Conservation (phyloP, 768 basidiomycete genomes). For the Strobilomyces dryophilus region DNA sequence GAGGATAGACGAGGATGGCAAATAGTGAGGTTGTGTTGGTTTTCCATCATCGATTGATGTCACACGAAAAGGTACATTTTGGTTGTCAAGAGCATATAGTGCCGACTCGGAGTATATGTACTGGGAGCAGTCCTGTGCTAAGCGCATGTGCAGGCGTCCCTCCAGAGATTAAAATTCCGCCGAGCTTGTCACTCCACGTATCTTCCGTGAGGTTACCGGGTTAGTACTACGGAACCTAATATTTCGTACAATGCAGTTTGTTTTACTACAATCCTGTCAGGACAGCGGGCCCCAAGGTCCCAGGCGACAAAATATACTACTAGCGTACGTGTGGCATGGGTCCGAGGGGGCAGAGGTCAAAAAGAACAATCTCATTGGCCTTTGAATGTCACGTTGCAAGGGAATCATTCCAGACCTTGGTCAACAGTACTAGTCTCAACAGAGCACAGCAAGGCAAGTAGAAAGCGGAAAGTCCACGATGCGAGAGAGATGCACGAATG, state of each 20-base stretch:
- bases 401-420: background rate
- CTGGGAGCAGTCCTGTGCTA: background rate
- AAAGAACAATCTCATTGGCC: background rate
- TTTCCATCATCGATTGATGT: constrained; percentile 4
- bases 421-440: background rate
- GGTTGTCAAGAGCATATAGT: no score
- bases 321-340: background rate
- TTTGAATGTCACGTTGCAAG: background rate
- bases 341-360: background rate
- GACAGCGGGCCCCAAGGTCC: background rate
- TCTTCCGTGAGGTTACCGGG: no score
- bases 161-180: no score
- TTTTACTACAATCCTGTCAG: background rate
- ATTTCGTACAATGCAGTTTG: background rate
- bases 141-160: no score
- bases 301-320: background rate
- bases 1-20: constrained; percentile 40
- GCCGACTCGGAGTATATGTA: background rate
- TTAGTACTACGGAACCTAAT: background rate
- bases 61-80: no score
- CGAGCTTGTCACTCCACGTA: no score
- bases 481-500: background rate
- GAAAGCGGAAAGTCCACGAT: background rate
- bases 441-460: background rate
- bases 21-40: constrained; percentile 31